phyloP scores from a whole-genome alignment of 1,284 basidiomycete species.

The Exsudoporus floridanus region DNA sequence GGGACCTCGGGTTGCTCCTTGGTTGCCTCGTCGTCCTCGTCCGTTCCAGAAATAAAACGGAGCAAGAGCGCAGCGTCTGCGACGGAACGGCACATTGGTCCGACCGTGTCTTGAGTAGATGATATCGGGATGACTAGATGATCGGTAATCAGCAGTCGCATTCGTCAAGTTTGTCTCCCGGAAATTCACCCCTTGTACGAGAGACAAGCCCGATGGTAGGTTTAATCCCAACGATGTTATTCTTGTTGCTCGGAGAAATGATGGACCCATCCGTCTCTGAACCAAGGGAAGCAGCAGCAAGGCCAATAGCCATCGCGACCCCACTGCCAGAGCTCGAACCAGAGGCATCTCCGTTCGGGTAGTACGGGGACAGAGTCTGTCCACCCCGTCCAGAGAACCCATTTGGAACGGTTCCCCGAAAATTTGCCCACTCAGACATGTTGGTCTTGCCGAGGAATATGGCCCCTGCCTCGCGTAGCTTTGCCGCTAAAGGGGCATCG shows the following conservation, averaged over 20 bases:
- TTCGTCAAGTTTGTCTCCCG: neutral
- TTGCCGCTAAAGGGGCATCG: conserved; percentile 60
- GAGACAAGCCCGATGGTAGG: conserved; percentile 53
- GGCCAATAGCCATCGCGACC: conserved; percentile 48
- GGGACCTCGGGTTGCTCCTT: conserved; percentile 43
- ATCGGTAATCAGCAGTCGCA: neutral
- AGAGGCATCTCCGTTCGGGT: conserved; percentile 48
- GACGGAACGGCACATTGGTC: conserved; percentile 48
- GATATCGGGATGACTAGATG: conserved; percentile 49
- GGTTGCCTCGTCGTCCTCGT: conserved; percentile 46
- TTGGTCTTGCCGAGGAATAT: conserved; percentile 54
- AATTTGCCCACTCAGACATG: conserved; percentile 52
- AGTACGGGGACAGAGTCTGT: conserved; percentile 50
- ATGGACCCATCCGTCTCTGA: conserved; percentile 55
- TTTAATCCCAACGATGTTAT: conserved; percentile 53
- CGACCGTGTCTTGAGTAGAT: conserved; percentile 50
- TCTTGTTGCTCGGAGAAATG: conserved; percentile 40
- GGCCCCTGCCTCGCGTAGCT: conserved; percentile 54
- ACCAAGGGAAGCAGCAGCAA: conserved; percentile 50
- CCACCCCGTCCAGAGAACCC: conserved; percentile 55
- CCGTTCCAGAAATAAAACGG: conserved; percentile 45
- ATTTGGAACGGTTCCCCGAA: conserved; percentile 44
- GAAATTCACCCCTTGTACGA: conserved; percentile 42
- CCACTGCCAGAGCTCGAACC: conserved; percentile 55
- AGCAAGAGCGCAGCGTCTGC: conserved; percentile 47